Evolutionary conservation across 345 rosid genomes (phyloP), one percentile per base, ranked within the genome.

Genomic region (Orychophragmus violaceus): DNA sequence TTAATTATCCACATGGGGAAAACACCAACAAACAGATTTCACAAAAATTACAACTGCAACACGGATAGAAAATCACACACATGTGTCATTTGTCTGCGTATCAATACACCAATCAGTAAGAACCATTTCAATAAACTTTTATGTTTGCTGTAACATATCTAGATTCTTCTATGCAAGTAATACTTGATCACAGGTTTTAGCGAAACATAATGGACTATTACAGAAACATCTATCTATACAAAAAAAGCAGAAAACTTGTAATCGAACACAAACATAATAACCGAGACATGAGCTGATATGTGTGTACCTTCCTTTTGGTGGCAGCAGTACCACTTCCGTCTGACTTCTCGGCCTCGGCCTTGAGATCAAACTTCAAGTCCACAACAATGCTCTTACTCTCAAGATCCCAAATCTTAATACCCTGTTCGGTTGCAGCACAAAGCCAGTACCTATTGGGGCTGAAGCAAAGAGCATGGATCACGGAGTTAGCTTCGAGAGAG

Each of bases 391-490:
- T 82, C 86, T 93, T 93, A 77, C 97, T 93, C 79, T 93, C 97
- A 0, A 93, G 79, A 82, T 93, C 98, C 98, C 98, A 90, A 69
- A 93, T 88, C 90, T 90, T 93, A 46, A 93, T 90, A 50, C 98
- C 89, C 14, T 78, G 71, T 70, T 90, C 98, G 0, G 98, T 93
- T 0, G 96, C 98, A 5, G 98, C 97, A 51, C 97, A 93, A 0
- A 93, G 82, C 98, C 98, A 93, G 69, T 93, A 93, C 88, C 98
- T 86, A 65, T 90, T 93, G 4, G 98, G 98, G 54, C 98, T 90
- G 67, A 93, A 93, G 77, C 98, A 93, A 4, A 93, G 79, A 0
- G 98, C 83, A 45, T 93, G 71, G 69, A 93, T 88, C 10, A 90
- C 82, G 5, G 94, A 62, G 6, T 87, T 87, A 2, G 98, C 96